Evolutionary conservation across 2,329 filamentous ascomycete genomes (phyloP).

Genomic region (Fusarium avenaceum): DNA sequence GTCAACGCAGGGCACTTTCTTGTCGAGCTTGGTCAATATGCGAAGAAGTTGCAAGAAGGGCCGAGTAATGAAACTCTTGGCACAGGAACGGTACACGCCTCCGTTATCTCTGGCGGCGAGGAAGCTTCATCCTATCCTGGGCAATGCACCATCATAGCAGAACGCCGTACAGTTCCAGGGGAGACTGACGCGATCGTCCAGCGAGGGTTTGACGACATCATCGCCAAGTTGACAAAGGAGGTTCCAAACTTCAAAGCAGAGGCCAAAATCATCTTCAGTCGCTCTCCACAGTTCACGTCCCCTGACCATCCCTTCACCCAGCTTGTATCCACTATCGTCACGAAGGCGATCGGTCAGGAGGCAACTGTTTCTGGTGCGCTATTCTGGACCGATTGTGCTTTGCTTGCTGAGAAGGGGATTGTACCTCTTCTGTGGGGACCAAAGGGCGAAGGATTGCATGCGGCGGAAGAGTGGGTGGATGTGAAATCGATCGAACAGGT

Average conservation of each 20-base stretch:
- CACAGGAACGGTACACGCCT: constrained; percentile 61
- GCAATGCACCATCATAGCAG: constrained; percentile 62
- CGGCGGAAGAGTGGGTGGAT: constrained; percentile 64
- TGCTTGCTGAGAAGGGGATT: constrained; percentile 61
- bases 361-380: constrained; percentile 50
- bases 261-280: constrained; percentile 57
- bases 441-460: constrained; percentile 63
- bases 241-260: constrained; percentile 58
- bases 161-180: constrained; percentile 62
- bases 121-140: constrained; percentile 66
- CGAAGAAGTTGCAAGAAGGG: constrained; percentile 49
- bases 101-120: constrained; percentile 64
- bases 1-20: constrained; percentile 62
- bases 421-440: constrained; percentile 63
- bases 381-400: constrained; percentile 66
- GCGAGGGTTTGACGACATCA: constrained; percentile 55
- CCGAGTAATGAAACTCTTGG: constrained; percentile 54
- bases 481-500: constrained; percentile 58
- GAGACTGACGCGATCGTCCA: constrained; percentile 57
- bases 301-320: constrained; percentile 58
- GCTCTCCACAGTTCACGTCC: constrained; percentile 58
- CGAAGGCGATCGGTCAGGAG: constrained; percentile 46
- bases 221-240: constrained; percentile 52
- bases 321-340: constrained; percentile 50
- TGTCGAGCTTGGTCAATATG: constrained; percentile 59